Conservation (phyloP, 2,329 filamentous ascomycete species). For the Bipolaris oryzae region DNA sequence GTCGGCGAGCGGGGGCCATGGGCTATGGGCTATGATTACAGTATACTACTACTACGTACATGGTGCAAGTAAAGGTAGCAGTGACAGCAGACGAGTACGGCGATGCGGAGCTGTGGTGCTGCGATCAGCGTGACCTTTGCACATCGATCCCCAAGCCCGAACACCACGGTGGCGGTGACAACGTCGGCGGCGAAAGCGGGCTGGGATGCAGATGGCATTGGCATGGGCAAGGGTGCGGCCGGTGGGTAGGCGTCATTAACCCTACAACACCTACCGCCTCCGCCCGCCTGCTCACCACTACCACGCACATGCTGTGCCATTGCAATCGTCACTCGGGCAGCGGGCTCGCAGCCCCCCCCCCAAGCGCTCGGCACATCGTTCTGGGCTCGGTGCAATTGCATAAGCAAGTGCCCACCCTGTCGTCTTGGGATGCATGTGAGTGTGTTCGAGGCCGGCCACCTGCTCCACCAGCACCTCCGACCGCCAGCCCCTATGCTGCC, state of each 20-base stretch:
- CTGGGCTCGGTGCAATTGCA: constrained; percentile 24
- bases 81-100: neutral
- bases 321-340: constrained; percentile 27
- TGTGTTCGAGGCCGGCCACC: constrained; percentile 17
- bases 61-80: no score
- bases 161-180: constrained; percentile 22
- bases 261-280: neutral
- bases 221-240: neutral
- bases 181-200: constrained; percentile 24
- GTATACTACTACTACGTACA: no score
- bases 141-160: constrained; percentile 20
- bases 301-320: constrained; percentile 23
- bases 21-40: neutral
- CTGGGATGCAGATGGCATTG: neutral
- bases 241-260: constrained; percentile 26
- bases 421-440: constrained; percentile 18
- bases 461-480: constrained; percentile 16
- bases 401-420: constrained; percentile 26
- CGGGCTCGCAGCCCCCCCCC: constrained; percentile 3
- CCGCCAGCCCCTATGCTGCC: constrained; percentile 11
- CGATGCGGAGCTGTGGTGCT: constrained; percentile 12
- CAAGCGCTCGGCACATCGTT: constrained; percentile 24
- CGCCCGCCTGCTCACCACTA: neutral
- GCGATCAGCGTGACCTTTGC: constrained; percentile 25
- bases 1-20: constrained; percentile 14